A percentile compares a stretch with the other conserved stretches of the same genome.
Evolutionary conservation across 371 early-diverging fungal species (phyloP).

Genomic region (Parasitella parasitica): DNA sequence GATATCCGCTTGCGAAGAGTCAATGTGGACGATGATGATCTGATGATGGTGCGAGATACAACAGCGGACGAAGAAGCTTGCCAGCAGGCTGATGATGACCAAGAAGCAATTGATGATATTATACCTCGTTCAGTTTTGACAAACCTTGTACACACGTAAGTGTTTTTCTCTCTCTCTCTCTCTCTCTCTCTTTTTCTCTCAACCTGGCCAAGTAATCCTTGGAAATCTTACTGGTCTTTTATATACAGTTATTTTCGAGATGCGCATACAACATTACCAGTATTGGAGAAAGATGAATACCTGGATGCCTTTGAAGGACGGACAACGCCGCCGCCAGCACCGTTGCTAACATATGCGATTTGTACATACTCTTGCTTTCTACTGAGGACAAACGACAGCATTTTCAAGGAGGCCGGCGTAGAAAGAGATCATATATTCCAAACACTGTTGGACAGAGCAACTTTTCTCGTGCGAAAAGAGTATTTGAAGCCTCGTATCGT

Average conservation of each 20-base stretch:
- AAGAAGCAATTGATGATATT: conserved; percentile 20
- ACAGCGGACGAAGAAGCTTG: conserved; percentile 29
- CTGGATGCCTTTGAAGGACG: conserved; percentile 36
- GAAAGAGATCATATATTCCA: conserved; percentile 34
- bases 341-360: conserved; percentile 40
- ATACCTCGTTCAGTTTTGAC: conserved; percentile 31
- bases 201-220: background rate
- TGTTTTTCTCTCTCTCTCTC: too few relatives aligned
- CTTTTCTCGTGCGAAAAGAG: conserved; percentile 24
- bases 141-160: conserved; percentile 18
- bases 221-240: background rate
- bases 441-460: conserved; percentile 28
- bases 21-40: conserved; percentile 35
- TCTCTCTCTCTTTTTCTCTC: too few relatives aligned
- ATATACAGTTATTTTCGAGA: conserved; percentile 7
- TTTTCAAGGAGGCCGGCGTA: conserved; percentile 25
- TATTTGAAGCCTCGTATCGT: conserved; percentile 38
- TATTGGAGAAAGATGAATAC: conserved; percentile 36
- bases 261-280: conserved; percentile 32
- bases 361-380: conserved; percentile 38
- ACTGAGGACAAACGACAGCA: conserved; percentile 21
- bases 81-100: conserved; percentile 16
- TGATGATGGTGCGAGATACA: conserved; percentile 36
- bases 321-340: conserved; percentile 28
- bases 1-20: conserved; percentile 18